Conservation (phyloP, 306 rosid species). For the Sophora flavescens region DNA sequence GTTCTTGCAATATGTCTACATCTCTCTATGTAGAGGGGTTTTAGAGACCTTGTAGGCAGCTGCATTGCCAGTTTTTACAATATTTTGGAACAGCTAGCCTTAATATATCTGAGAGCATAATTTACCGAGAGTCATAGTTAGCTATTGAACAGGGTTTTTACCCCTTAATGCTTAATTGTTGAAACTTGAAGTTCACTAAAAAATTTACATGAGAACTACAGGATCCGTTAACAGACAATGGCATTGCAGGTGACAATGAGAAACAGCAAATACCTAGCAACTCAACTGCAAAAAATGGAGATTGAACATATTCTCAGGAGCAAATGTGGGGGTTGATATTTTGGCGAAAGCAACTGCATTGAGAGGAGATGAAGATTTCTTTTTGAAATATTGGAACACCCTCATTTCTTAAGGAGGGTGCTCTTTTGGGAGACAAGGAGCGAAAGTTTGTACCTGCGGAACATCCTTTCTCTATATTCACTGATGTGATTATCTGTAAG, state of each 20-base stretch:
- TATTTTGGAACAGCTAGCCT: neutral
- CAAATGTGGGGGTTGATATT: neutral
- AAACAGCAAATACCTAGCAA: conserved; percentile 7
- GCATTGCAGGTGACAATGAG: conserved; percentile 11
- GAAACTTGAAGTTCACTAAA: neutral
- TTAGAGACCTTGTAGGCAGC: neutral
- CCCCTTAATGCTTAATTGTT: neutral
- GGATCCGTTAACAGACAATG: conserved; percentile 13
- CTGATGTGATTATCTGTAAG: neutral
- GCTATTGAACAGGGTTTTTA: neutral
- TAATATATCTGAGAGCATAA: too few relatives aligned
- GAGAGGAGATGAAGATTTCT: neutral
- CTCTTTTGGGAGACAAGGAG: neutral
- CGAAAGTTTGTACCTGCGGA: neutral
- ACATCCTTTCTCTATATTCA: neutral
- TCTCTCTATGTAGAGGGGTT: conserved; percentile 10
- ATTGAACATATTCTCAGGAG: conserved; percentile 6
- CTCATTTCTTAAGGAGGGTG: neutral
- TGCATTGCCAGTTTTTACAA: neutral
- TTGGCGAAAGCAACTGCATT: neutral
- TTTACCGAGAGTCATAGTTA: too few relatives aligned
- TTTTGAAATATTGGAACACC: conserved; percentile 2
- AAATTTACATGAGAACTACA: neutral
- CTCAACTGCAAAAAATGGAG: neutral
- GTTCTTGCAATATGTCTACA: neutral